Evolutionary conservation across 2,329 filamentous ascomycete species (phyloP), one percentile per base, ranked within the genome.

Genomic region (Chrysoporthe cubensis): DNA sequence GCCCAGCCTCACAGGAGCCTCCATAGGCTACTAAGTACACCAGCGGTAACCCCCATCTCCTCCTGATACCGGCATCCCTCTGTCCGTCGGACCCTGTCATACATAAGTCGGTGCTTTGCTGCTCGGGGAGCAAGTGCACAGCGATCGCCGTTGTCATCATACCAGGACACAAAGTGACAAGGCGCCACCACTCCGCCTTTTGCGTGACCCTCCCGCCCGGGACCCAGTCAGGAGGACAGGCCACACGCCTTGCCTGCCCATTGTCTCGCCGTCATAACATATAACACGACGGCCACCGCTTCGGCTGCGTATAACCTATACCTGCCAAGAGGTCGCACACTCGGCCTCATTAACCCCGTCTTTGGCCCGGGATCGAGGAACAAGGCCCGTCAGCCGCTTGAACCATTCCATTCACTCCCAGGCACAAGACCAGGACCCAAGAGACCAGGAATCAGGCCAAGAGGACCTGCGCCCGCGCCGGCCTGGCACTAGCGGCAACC

Each of bases 401-500:
- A 26, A 26, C 26, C 26, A 26, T 26, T 26, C 26, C 26, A 26
- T 26, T 26, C 26, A 26, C 26, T 26, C 26, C 26, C 26, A 26
- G 26, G 26, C 26, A 26, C 26, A 26, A 26, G 26, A 26, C 26
- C 26, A 26, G 26, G 26, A 52, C 54, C 63, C 43, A 50, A 34
- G 43, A 40, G 56, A 59, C 60, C 61, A 50, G 43, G 52, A 40
- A 26, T 26, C 26, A 26, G 26, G 26, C 26, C 26, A 44, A 62
- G 50, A 46, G 57, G 57, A 62, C 57, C 66, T 62, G 54, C 67
- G 18, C 40, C 58, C 44, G 59, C 60, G 26, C 64, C 13, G 57
- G 62, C 64, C 64, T 66, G 62, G 62, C 60, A 46, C 48, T 68
- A 70, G 68, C 62, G 58, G 62, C 43, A 58, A 61, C 66, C 48